phyloP scores from a whole-genome alignment of 2,329 filamentous ascomycete species.

The Hypoxylon rubiginosum region DNA sequence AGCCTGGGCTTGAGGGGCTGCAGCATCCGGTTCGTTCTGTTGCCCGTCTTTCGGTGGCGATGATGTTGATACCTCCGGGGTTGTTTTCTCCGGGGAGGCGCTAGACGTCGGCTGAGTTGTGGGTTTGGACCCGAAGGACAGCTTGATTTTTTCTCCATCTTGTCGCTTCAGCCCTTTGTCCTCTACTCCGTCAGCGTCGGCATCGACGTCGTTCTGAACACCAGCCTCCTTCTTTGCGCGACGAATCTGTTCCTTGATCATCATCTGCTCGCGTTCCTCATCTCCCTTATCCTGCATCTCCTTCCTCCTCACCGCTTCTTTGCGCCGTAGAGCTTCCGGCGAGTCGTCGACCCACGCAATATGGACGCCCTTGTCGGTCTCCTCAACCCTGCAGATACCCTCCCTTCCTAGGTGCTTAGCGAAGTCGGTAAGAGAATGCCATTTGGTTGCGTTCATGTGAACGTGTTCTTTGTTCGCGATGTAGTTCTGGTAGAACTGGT shows the following conservation, averaged over 20 bases:
- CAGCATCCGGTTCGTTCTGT: constrained; percentile 37
- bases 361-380: constrained; percentile 86
- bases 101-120: constrained; percentile 39
- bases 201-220: constrained; percentile 58
- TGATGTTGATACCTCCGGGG: constrained; percentile 39
- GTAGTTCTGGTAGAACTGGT: constrained; percentile 95
- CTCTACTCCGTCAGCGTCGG: constrained; percentile 56
- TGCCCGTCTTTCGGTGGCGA: constrained; percentile 29
- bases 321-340: constrained; percentile 82
- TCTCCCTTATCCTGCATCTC: constrained; percentile 91
- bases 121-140: constrained; percentile 72
- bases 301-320: constrained; percentile 85
- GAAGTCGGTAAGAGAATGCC: constrained; percentile 90
- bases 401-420: constrained; percentile 88
- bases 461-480: constrained; percentile 89
- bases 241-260: constrained; percentile 87
- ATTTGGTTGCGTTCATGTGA: constrained; percentile 94
- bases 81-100: constrained; percentile 34
- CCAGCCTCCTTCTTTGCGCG: constrained; percentile 73
- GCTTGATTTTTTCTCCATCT: constrained; percentile 81
- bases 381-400: constrained; percentile 90
- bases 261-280: constrained; percentile 86
- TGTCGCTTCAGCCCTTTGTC: constrained; percentile 68
- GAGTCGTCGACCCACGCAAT: constrained; percentile 94
- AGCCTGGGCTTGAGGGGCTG: constrained; percentile 9